phyloP scores from a whole-genome alignment of 345 rosid genomes.

The Camelina laxa region DNA sequence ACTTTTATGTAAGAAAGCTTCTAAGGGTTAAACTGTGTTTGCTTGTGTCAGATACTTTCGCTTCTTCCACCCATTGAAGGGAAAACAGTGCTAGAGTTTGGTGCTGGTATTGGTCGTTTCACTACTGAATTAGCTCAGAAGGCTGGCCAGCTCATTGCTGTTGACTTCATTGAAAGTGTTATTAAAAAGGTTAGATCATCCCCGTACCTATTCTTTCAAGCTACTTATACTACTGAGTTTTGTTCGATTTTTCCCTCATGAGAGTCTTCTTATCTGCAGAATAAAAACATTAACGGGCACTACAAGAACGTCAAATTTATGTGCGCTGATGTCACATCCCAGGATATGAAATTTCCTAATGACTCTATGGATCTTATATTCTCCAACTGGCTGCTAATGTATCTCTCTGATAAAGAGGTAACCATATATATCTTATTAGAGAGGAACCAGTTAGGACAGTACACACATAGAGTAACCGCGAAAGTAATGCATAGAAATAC shows the following conservation, averaged over 20 bases:
- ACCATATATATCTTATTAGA: not conserved
- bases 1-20: not conserved
- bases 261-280: conserved; percentile 52
- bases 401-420: conserved; percentile 95
- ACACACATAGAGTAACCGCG: not conserved
- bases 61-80: conserved; percentile 80
- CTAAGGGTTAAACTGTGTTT: conserved; percentile 22
- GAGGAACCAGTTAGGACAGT: not conserved
- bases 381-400: conserved; percentile 97
- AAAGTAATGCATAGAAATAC: not conserved
- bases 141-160: conserved; percentile 73
- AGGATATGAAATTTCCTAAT: conserved; percentile 60
- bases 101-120: conserved; percentile 98
- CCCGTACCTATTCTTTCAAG: conserved; percentile 25
- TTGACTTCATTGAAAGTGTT: conserved; percentile 84
- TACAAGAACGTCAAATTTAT: conserved; percentile 78
- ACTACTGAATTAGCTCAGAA: conserved; percentile 84
- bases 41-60: conserved; percentile 65
- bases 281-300: conserved; percentile 74
- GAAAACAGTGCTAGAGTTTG: conserved; percentile 78
- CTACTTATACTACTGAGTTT: not conserved
- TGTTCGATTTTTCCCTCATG: conserved; percentile 25
- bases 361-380: conserved; percentile 81
- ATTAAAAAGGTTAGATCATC: conserved; percentile 72
- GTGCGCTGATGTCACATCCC: conserved; percentile 91